A percentile compares a stretch with the other conserved stretches of the same genome.
Evolutionary conservation across 495 filamentous ascomycete genomes (phyloP).

Genomic region (Sordaria brevicollis): DNA sequence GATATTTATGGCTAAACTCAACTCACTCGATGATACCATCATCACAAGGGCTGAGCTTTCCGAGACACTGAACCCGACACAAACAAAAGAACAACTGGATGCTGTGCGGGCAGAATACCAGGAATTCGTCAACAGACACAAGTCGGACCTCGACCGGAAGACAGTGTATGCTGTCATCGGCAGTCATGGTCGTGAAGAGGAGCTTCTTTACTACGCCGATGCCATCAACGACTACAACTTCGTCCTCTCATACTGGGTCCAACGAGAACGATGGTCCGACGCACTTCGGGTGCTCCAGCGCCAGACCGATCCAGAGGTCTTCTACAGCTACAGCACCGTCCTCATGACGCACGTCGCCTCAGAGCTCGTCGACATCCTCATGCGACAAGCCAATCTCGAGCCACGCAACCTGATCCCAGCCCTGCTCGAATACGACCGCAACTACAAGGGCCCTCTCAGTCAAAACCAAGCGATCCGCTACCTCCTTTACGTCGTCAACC

Average conservation of each 20-base stretch:
- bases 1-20: slow-evolving; percentile 94
- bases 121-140: slow-evolving; percentile 76
- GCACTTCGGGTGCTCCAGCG: slow-evolving; percentile 78
- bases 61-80: slow-evolving; percentile 54
- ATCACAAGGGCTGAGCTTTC: slow-evolving; percentile 79
- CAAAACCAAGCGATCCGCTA: slow-evolving; percentile 95
- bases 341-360: slow-evolving; percentile 80
- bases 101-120: slow-evolving; percentile 68
- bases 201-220: slow-evolving; percentile 83
- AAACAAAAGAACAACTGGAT: slow-evolving; percentile 63
- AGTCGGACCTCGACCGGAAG: slow-evolving; percentile 74
- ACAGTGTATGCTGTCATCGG: slow-evolving; percentile 94
- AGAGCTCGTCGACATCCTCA: slow-evolving; percentile 83
- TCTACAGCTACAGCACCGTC: slow-evolving; percentile 94
- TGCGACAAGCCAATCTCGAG: slow-evolving; percentile 83
- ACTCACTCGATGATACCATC: slow-evolving; percentile 87
- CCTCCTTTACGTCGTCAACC: slow-evolving; percentile 84
- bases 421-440: slow-evolving; percentile 82
- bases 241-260: slow-evolving; percentile 93
- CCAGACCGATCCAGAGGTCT: slow-evolving; percentile 83
- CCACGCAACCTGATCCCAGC: slow-evolving; percentile 84
- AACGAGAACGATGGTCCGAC: slow-evolving; percentile 89
- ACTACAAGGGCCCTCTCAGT: slow-evolving; percentile 46
- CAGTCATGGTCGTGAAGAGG: slow-evolving; percentile 87
- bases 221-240: slow-evolving; percentile 85